A percentile compares a stretch with the other conserved stretches of the same genome.
phyloP scores from a whole-genome alignment of 2,329 filamentous ascomycete genomes.

The Stagonosporopsis cucurbitacearum region DNA sequence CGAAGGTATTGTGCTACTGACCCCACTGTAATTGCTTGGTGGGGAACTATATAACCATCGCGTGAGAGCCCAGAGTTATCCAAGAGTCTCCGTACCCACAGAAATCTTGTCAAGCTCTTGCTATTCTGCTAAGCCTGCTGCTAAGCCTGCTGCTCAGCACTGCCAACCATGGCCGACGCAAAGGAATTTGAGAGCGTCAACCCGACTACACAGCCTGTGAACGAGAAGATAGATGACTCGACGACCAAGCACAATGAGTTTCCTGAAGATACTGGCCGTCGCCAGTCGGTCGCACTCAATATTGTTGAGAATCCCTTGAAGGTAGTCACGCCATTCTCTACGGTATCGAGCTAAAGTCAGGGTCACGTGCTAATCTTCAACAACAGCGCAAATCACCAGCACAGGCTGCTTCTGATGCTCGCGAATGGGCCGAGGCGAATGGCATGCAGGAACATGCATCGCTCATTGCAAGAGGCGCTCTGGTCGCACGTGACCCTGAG shows the following conservation, averaged over 20 bases:
- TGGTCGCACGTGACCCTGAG: conserved; percentile 74
- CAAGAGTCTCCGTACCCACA: conserved; percentile 13
- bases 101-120: conserved; percentile 11
- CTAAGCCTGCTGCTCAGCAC: conserved; percentile 17
- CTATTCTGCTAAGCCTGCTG: conserved; percentile 9
- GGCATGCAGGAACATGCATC: conserved; percentile 64
- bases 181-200: conserved; percentile 10
- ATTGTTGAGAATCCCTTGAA: conserved; percentile 56
- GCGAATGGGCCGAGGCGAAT: conserved; percentile 67
- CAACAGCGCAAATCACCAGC: conserved; percentile 57
- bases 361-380: conserved; percentile 34
- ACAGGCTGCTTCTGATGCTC: conserved; percentile 61
- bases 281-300: conserved; percentile 54
- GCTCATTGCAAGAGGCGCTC: conserved; percentile 71
- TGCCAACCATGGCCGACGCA: conserved; percentile 16
- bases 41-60: conserved; percentile 13
- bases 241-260: conserved; percentile 17
- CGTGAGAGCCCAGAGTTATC: conserved; percentile 11
- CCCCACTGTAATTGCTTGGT: conserved; percentile 13
- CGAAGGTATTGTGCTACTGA: conserved; percentile 5
- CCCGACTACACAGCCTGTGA: not conserved
- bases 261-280: conserved; percentile 35
- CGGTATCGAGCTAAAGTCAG: conserved; percentile 15
- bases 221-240: conserved; percentile 16
- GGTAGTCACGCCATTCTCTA: conserved; percentile 32